These are phyloP conservation scores for Ascochyta rabiei DNA, from an alignment of 2,329 filamentous ascomycete species.

Conservation along the genomic window DNA sequence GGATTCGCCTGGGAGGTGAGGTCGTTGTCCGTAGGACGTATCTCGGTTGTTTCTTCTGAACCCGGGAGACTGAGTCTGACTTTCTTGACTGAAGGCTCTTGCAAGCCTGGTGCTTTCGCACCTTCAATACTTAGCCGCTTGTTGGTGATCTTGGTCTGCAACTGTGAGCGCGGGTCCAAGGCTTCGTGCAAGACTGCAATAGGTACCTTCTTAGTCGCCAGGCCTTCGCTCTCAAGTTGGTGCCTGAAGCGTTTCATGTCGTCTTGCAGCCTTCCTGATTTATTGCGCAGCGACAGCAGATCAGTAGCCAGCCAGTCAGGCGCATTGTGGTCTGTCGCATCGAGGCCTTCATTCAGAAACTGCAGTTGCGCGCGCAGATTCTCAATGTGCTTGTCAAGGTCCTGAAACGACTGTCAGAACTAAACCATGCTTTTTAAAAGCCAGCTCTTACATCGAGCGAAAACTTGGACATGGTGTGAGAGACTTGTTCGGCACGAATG, in stretches of 20 bases:
- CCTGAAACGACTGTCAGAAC: slow-evolving; percentile 30
- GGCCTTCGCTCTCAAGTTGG: slow-evolving; percentile 35
- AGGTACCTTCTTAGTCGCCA: slow-evolving; percentile 33
- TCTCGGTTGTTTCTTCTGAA: slow-evolving; percentile 16
- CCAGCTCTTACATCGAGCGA: slow-evolving; percentile 35
- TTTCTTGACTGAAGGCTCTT: slow-evolving; percentile 6
- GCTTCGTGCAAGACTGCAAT: not conserved
- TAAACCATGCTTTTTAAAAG: slow-evolving; percentile 3
- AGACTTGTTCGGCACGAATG: slow-evolving; percentile 10
- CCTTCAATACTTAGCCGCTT: slow-evolving; percentile 41
- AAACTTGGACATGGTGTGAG: slow-evolving; percentile 29
- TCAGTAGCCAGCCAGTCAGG: slow-evolving; percentile 47
- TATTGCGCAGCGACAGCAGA: slow-evolving; percentile 40
- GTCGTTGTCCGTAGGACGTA: slow-evolving; percentile 25
- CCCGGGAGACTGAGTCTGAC: slow-evolving; percentile 16
- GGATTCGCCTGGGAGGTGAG: slow-evolving; percentile 22
- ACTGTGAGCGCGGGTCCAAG: slow-evolving; percentile 10
- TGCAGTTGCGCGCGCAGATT: slow-evolving; percentile 37
- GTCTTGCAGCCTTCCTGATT: slow-evolving; percentile 41
- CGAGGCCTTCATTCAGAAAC: slow-evolving; percentile 40
- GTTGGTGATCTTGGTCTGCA: slow-evolving; percentile 26
- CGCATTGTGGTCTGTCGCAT: slow-evolving; percentile 43
- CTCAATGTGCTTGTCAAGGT: slow-evolving; percentile 42
- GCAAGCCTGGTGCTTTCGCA: slow-evolving; percentile 12
- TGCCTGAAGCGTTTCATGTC: slow-evolving; percentile 43